Percentiles rank a stretch among this genome's conserved stretches.
Conservation (phyloP, 768 basidiomycete genomes). For the Lactifluus hygrophoroides region DNA sequence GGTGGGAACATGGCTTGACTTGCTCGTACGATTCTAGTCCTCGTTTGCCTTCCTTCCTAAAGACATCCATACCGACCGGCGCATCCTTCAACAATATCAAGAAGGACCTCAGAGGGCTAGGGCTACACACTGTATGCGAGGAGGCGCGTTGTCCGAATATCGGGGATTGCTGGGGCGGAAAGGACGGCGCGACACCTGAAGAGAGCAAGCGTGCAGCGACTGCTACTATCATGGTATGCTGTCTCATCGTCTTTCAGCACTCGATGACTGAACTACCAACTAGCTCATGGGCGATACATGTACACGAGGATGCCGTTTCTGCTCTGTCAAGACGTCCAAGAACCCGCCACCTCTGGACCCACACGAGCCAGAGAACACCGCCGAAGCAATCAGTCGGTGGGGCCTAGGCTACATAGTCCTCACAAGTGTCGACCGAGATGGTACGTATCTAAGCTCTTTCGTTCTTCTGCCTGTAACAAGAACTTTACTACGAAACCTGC, state of each 20-base stretch:
- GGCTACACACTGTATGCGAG: slow-evolving; percentile 94
- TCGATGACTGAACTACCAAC: not conserved
- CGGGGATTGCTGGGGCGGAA: slow-evolving; percentile 99
- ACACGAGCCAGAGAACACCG: slow-evolving; percentile 96
- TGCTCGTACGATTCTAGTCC: slow-evolving; percentile 42
- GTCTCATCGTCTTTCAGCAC: not conserved
- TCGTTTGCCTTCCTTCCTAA: slow-evolving; percentile 78
- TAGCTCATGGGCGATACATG: slow-evolving; percentile 99
- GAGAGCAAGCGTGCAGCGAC: slow-evolving; percentile 81
- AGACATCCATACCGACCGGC: slow-evolving; percentile 88
- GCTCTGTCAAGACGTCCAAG: slow-evolving; percentile 90
- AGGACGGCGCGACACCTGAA: slow-evolving; percentile 50
- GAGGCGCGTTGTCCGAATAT: slow-evolving; percentile 99
- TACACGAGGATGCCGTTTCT: slow-evolving; percentile 95
- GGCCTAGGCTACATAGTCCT: slow-evolving; percentile 96
- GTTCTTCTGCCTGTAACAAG: not conserved
- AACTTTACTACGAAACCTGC: not conserved
- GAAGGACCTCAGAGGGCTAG: slow-evolving; percentile 86
- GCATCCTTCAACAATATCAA: slow-evolving; percentile 87
- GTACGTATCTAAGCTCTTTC: slow-evolving; percentile 35
- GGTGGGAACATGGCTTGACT: not conserved
- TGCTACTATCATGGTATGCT: slow-evolving; percentile 92
- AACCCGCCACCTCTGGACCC: slow-evolving; percentile 86
- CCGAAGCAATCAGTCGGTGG: slow-evolving; percentile 97
- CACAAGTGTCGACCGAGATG: slow-evolving; percentile 95